Evolutionary conservation across 2,329 filamentous ascomycete species (phyloP).

Genomic region (Nemania abortiva): DNA sequence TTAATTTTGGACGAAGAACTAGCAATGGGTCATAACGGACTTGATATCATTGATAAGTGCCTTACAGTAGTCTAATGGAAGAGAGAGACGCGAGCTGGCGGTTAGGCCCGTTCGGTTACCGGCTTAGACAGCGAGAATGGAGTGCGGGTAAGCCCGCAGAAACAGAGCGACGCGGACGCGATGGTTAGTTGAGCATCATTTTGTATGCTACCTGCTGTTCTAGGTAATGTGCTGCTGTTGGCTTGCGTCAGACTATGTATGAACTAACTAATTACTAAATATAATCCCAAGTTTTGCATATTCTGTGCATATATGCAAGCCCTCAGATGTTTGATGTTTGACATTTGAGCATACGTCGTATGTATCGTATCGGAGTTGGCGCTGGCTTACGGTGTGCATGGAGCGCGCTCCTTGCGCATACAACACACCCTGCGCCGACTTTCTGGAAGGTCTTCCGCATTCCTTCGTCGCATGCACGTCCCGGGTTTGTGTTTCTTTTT

Average conservation of each 20-base stretch:
- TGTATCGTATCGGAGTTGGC: background rate
- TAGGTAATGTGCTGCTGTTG: background rate
- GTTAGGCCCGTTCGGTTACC: background rate
- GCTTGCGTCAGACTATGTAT: background rate
- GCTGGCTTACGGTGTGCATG: slow-evolving; percentile 15
- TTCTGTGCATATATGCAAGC: background rate
- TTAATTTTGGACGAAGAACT: background rate
- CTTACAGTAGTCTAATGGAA: background rate
- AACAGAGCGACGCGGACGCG: background rate
- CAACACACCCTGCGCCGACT: background rate
- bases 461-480: slow-evolving; percentile 19
- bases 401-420: background rate
- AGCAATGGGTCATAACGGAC: background rate
- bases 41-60: background rate
- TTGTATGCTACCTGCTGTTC: no score
- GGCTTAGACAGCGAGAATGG: background rate
- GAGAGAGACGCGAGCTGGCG: background rate
- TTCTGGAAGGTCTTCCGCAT: slow-evolving; percentile 30
- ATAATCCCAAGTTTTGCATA: background rate
- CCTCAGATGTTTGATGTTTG: background rate
- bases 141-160: slow-evolving; percentile 9
- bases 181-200: no score
- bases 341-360: background rate
- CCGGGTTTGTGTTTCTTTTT: background rate
- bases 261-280: slow-evolving; percentile 12